phyloP scores from a whole-genome alignment of 345 rosid genomes.

The Lepidium aucheri region DNA sequence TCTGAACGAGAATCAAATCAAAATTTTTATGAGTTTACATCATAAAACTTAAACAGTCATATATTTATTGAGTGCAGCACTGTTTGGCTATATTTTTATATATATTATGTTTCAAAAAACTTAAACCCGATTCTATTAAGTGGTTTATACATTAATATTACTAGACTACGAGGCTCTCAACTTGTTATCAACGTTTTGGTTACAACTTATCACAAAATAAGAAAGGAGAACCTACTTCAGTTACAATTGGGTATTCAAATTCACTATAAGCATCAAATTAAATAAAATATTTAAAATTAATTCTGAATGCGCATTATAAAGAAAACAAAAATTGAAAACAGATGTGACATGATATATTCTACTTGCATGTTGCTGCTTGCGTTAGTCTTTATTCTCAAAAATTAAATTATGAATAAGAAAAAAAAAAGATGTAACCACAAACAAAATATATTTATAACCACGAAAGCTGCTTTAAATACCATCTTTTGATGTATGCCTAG shows the following conservation, averaged over 20 bases:
- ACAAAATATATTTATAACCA: conserved; percentile 9
- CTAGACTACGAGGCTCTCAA: too few species aligned
- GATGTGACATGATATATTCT: background rate
- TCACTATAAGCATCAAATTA: background rate
- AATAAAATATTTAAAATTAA: background rate
- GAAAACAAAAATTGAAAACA: background rate
- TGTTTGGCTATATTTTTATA: too few species aligned
- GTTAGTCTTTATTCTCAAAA: conserved; percentile 12
- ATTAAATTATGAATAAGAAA: background rate
- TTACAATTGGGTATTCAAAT: background rate
- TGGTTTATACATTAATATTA: too few species aligned
- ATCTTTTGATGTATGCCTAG: conserved; percentile 24
- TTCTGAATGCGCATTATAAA: background rate
- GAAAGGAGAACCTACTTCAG: background rate
- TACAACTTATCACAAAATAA: too few species aligned
- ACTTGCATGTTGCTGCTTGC: conserved; percentile 19
- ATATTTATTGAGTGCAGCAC: too few species aligned
- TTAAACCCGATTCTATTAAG: too few species aligned
- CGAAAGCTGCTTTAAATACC: conserved; percentile 4
- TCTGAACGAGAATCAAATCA: too few species aligned
- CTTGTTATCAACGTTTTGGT: too few species aligned
- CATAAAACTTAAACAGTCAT: too few species aligned
- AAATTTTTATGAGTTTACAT: too few species aligned
- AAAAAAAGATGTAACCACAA: conserved; percentile 22
- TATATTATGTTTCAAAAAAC: too few species aligned